Conservation (phyloP, 2,329 filamentous ascomycete genomes). For the Tolypocladium sp. region DNA sequence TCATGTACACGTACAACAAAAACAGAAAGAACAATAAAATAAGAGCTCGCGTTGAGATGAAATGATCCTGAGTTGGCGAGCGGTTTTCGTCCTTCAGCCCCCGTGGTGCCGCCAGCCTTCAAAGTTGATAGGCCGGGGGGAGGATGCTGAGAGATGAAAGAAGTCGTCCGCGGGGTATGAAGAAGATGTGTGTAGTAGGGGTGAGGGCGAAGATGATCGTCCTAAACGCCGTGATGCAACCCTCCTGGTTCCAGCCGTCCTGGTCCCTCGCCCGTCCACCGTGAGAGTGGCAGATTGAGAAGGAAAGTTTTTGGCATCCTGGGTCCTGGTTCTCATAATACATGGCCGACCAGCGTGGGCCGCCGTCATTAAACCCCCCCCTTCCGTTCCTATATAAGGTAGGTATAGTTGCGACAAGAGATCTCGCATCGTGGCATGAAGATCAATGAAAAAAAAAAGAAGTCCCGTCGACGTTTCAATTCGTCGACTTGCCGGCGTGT, state of each 20-base stretch:
- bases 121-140: background rate
- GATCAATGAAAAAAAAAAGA: background rate
- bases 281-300: background rate
- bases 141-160: background rate
- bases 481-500: background rate
- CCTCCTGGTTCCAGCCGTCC: background rate
- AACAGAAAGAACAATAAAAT: background rate
- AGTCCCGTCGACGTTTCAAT: background rate
- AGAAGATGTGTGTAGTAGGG: background rate
- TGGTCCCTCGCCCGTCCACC: background rate
- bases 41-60: background rate
- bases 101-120: background rate
- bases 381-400: background rate
- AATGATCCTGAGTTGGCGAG: background rate
- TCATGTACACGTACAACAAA: constrained; percentile 1
- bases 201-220: background rate
- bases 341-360: background rate
- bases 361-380: background rate
- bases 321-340: background rate
- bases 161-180: background rate
- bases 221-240: background rate
- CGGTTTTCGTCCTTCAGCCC: background rate
- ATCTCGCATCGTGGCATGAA: background rate
- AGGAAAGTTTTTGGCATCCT: background rate
- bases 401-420: background rate